Evolutionary conservation across 2,329 filamentous ascomycete species (phyloP).

Genomic region (Pseudopyricularia cyperi): DNA sequence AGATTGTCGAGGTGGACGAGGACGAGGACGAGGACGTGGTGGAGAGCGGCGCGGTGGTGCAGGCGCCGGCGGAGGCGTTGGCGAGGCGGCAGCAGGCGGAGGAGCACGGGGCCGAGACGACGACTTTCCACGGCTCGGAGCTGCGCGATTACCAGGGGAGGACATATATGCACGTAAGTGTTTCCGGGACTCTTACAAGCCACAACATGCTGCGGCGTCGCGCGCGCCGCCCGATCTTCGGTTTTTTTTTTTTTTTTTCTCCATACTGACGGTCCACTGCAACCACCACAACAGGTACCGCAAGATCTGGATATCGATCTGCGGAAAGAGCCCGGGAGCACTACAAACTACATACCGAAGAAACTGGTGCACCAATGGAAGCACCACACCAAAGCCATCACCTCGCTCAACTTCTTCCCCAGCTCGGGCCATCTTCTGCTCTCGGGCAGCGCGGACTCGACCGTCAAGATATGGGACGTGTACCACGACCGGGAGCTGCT

Average conservation of each 20-base stretch:
- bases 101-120: constrained; percentile 60
- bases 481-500: constrained; percentile 83
- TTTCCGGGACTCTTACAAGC: neutral
- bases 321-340: constrained; percentile 63
- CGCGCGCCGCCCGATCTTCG: neutral
- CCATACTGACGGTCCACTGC: no score
- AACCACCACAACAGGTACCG: constrained; percentile 91
- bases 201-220: neutral
- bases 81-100: constrained; percentile 44
- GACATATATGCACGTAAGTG: constrained; percentile 45
- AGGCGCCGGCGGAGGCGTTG: constrained; percentile 40
- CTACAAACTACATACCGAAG: constrained; percentile 89
- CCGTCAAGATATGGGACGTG: constrained; percentile 87
- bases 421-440: constrained; percentile 75
- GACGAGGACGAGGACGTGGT: constrained; percentile 56
- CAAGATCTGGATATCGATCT: constrained; percentile 82
- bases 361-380: constrained; percentile 88
- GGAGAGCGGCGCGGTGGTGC: constrained; percentile 48
- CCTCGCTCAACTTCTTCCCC: constrained; percentile 82
- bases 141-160: constrained; percentile 88
- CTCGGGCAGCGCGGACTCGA: constrained; percentile 79
- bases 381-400: constrained; percentile 71
- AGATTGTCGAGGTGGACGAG: constrained; percentile 65
- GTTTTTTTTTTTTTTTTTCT: no score
- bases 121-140: constrained; percentile 71